Evolutionary conservation across 1,139 yeast genomes (phyloP).

Genomic region (Spathaspora sp.): DNA sequence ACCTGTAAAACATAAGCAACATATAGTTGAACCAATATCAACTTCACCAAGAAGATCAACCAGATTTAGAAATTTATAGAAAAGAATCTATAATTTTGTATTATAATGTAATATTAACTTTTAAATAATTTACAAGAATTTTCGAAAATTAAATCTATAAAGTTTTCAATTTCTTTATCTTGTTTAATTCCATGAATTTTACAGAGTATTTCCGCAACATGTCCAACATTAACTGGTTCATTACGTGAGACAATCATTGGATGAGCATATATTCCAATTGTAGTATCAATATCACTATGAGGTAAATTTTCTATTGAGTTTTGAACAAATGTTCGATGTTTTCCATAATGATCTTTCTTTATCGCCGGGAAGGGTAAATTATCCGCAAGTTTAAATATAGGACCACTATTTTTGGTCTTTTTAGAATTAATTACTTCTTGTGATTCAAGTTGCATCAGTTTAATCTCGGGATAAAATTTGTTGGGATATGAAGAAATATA

Average conservation of each 20-base stretch:
- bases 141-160: conserved; percentile 62
- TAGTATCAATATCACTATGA: conserved; percentile 10
- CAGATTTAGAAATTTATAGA: not conserved
- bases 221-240: conserved; percentile 85
- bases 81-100: conserved; percentile 3
- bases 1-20: not conserved
- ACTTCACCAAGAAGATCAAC: conserved; percentile 6
- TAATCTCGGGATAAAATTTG: conserved; percentile 48
- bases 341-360: conserved; percentile 60
- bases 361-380: conserved; percentile 60
- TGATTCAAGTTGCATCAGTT: conserved; percentile 4
- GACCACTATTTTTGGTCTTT: conserved; percentile 5
- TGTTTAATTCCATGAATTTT: conserved; percentile 42
- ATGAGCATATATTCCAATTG: conserved; percentile 34
- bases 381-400: conserved; percentile 31
- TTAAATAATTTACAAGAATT: conserved; percentile 63
- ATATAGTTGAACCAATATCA: not conserved
- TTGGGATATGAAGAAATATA: conserved; percentile 56
- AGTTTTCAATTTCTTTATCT: conserved; percentile 46
- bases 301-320: conserved; percentile 13
- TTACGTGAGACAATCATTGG: conserved; percentile 81
- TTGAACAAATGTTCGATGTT: conserved; percentile 27
- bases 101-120: conserved; percentile 12
- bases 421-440: conserved; percentile 7
- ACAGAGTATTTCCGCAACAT: conserved; percentile 78